Evolutionary conservation across 768 basidiomycete species (phyloP).

Genomic region (Paxillus ammoniavirescens): DNA sequence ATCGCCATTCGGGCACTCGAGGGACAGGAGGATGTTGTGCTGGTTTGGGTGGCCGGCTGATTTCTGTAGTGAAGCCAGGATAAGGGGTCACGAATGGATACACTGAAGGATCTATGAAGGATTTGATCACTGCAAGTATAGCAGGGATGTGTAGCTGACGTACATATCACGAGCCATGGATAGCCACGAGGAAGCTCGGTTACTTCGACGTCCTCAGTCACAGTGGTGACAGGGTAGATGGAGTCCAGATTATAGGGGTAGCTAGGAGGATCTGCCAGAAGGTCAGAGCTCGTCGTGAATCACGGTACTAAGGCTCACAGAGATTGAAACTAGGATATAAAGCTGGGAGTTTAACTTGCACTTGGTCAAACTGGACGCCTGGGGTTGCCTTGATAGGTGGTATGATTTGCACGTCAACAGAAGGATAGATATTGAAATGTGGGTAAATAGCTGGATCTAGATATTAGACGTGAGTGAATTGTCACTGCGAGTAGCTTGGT

Average conservation of each 20-base stretch:
- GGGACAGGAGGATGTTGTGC: neutral
- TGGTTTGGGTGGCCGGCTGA: neutral
- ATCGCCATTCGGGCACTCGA: neutral
- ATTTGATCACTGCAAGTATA: neutral
- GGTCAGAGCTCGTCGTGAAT: neutral
- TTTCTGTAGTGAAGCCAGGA: constrained; percentile 7
- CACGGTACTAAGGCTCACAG: constrained; percentile 29
- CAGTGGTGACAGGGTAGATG: constrained; percentile 32
- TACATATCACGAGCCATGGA: constrained; percentile 40
- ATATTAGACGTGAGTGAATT: constrained; percentile 18
- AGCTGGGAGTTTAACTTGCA: constrained; percentile 8
- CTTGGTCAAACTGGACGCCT: neutral
- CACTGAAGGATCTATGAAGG: constrained; percentile 18
- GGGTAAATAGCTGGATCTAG: constrained; percentile 43
- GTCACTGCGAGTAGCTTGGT: neutral
- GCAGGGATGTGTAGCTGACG: constrained; percentile 5
- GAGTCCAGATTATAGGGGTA: constrained; percentile 40
- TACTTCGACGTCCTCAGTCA: neutral
- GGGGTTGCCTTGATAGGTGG: neutral
- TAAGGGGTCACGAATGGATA: constrained; percentile 22
- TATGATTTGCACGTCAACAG: constrained; percentile 2
- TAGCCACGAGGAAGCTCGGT: constrained; percentile 23
- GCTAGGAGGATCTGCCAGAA: constrained; percentile 33
- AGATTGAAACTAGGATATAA: constrained; percentile 26
- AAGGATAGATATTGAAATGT: constrained; percentile 41